A percentile compares a stretch with the other conserved stretches of the same genome.
Conservation (phyloP, 2,329 filamentous ascomycete species). For the Apiospora arundinis region DNA sequence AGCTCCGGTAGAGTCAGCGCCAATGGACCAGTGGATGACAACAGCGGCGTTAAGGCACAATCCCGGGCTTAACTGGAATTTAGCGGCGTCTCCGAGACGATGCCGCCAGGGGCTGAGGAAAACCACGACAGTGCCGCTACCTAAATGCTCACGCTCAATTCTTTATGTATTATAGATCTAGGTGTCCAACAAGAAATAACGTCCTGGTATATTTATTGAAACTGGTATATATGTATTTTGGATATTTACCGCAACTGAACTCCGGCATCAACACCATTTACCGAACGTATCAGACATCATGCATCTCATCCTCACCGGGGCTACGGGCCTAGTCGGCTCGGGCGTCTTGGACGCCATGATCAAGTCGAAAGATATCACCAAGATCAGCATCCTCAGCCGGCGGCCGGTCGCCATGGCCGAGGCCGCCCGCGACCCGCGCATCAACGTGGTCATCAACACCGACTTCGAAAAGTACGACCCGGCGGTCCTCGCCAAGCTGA, state of each 20-base stretch:
- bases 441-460: constrained; percentile 70
- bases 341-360: constrained; percentile 68
- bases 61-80: constrained; percentile 9
- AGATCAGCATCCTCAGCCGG: constrained; percentile 69
- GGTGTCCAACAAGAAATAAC: too few relatives aligned
- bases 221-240: too few relatives aligned
- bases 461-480: constrained; percentile 69
- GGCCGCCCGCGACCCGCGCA: constrained; percentile 60
- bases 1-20: neutral
- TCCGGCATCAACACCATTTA: neutral
- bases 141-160: neutral
- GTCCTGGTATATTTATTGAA: neutral
- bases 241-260: neutral
- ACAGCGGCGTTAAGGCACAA: neutral
- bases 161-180: neutral
- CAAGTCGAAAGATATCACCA: constrained; percentile 59
- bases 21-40: neutral
- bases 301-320: constrained; percentile 73
- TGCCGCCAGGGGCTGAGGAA: neutral
- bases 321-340: constrained; percentile 70
- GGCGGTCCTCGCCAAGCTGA: constrained; percentile 62
- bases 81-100: neutral
- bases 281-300: constrained; percentile 41
- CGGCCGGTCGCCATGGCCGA: constrained; percentile 69
- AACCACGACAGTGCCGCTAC: neutral